Base-by-base conservation (phyloP, 371 early-diverging fungal genomes). In the Mortierella sp. region DNA sequence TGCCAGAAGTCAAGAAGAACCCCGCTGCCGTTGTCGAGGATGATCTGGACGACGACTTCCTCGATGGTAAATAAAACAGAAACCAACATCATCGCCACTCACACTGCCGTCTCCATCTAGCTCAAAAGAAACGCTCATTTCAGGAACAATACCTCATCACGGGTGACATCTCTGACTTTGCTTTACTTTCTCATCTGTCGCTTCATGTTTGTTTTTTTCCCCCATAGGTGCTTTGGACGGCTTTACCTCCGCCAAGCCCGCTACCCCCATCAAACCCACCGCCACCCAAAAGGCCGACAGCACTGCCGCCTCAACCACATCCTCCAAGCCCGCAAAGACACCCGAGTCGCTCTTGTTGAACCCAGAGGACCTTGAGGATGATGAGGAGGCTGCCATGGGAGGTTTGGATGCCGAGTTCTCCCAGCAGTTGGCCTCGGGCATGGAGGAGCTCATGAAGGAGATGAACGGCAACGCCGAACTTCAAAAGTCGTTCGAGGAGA, bases 401-500 rank as follows among this genome's bases (percentile, higher is more conserved):
- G 77, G 77, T 45, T 89, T 80, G 80, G 91, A 63, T 91, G 90
- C 74, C 38, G 97, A 95, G 60, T 96, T 96, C 88, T 94, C 94
- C 54, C 91, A 92, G 80, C 94, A 95, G 80, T 90, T 97, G 34
- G 93, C 94, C 50, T 91, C 92, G 13, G 93, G 93, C 48, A 96
- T 97, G 97, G 94, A 95, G 76, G 91, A 93, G 73, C 86, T 95
- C 31, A 91, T 96, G 90, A 90, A 91, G 75, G 89, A 90, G 54
- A 88, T 93, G 88, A 91, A 90, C 48, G 83, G 85, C 26, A 90
- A 90, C 77, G 83, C 84, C 13, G 93, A 93, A 50, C 84, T 93
- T 74, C 93, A 93, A 71, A 82, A 91, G n/a, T 90, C 93, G 3
- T 93, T 94, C 89, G 93, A 93, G 76, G 91, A 92, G 81, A 90